Conservation (phyloP, 2,329 filamentous ascomycete genomes). For the Sclerotinia borealis region DNA sequence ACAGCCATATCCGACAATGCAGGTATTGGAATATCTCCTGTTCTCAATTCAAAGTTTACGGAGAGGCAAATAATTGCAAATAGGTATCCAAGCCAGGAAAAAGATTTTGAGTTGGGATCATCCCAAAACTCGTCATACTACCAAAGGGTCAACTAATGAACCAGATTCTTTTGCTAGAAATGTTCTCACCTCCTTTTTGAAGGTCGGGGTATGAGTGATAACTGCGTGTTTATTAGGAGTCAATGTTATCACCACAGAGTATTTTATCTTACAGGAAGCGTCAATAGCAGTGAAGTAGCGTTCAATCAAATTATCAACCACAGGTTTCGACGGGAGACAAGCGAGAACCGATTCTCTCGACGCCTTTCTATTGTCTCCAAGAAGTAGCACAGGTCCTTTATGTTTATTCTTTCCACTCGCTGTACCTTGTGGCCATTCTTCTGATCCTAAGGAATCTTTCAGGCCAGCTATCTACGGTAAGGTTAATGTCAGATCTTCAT, state of each 20-base stretch:
- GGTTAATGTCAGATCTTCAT: background rate
- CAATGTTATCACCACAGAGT: background rate
- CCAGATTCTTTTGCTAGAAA: background rate
- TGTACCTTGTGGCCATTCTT: background rate
- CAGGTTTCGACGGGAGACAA: conserved; percentile 40
- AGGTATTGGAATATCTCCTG: conserved; percentile 4
- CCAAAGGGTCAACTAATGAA: background rate
- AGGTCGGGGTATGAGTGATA: conserved; percentile 45
- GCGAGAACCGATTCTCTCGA: conserved; percentile 43
- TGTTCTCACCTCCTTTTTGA: conserved; percentile 37
- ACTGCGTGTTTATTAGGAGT: conserved; percentile 5
- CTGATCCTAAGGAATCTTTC: conserved; percentile 46
- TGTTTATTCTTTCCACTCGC: background rate
- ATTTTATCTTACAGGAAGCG: conserved; percentile 44
- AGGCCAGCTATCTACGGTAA: conserved; percentile 54
- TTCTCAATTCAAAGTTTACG: conserved; percentile 6
- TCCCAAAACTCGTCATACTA: conserved; percentile 31
- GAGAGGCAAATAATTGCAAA: conserved; percentile 26
- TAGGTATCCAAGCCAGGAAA: conserved; percentile 49
- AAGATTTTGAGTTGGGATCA: conserved; percentile 28
- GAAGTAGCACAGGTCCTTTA: conserved; percentile 22
- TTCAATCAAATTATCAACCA: conserved; percentile 45
- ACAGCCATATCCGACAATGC: conserved; percentile 42
- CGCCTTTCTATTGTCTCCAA: conserved; percentile 17
- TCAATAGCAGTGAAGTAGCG: conserved; percentile 46